Evolutionary conservation across 2,329 filamentous ascomycete genomes (phyloP), one percentile per base, ranked within the genome.

Genomic region (Cladosporium velox): DNA sequence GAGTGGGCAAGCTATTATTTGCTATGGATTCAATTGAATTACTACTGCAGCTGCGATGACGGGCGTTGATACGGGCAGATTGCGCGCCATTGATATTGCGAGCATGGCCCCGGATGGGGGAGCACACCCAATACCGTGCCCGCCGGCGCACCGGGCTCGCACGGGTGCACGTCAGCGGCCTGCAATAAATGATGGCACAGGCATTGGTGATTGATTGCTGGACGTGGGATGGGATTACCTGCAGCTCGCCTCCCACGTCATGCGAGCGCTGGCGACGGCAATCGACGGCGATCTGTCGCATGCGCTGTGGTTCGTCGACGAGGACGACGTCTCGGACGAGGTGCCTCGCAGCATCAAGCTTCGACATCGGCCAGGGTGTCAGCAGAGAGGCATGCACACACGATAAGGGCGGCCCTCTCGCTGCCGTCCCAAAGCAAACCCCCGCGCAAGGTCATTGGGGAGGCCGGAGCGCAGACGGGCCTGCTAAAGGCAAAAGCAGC

Each of bases 1-100:
- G 61, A 64, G 61, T 64, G 61, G 61, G 30, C 44, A 52, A 38
- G 61, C 61, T 64, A 64, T 47, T 21, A 47, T 64, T 64, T 64
- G 61, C 61, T 44, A 57, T 64, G 49, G 24, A 62, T 32, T 49
- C 32, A 57, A 47, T 30, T 10, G 30, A 32, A 32, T 32, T 32
- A 10, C 30, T 64, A 38, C 61, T 64, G 61, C 28, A 34, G n/a
- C 41, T 21, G 41, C 41, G n/a, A 47, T 47, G 41, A 35, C 24
- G 18, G 59, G 61, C 61, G 44, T 51, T 51, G 60, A 63, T 64
- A 57, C 61, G 35, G 61, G 34, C 61, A 64, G 61, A 57, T 61
- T 61, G 59, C 57, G 35, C 54, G 54, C 57, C 57, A 59, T 61
- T 51, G 59, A 44, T 28, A 38, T 52, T 61, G 44, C 44, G 59